phyloP scores from a whole-genome alignment of 2,329 filamentous ascomycete species.

The Ascochyta rabiei region DNA sequence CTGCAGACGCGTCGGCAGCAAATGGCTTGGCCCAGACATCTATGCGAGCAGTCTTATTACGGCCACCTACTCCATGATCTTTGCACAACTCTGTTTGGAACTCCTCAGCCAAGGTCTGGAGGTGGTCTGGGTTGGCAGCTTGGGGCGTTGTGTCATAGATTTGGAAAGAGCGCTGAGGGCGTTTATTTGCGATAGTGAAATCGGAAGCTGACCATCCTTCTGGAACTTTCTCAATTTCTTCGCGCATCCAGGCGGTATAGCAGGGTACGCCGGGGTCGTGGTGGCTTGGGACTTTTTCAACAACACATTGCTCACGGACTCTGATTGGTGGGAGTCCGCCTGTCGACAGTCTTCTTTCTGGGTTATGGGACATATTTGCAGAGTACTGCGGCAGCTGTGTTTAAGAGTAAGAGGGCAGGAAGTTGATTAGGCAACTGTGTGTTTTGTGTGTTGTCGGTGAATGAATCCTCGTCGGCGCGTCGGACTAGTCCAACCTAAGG shows the following conservation, averaged over 20 bases:
- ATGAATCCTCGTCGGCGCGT: neutral
- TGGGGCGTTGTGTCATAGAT: conserved; percentile 20
- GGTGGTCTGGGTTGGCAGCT: conserved; percentile 10
- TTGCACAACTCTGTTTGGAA: conserved; percentile 14
- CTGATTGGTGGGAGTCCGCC: conserved; percentile 19
- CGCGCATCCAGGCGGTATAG: conserved; percentile 19
- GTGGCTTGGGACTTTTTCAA: conserved; percentile 15
- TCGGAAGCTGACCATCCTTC: conserved; percentile 17
- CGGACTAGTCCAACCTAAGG: neutral
- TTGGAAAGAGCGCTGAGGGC: conserved; percentile 15
- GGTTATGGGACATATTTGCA: conserved; percentile 11
- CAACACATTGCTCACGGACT: conserved; percentile 12
- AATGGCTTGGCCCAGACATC: conserved; percentile 19
- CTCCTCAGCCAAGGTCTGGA: conserved; percentile 11
- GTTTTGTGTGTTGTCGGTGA: conserved; percentile 1
- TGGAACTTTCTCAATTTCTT: conserved; percentile 15
- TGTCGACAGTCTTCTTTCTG: conserved; percentile 21
- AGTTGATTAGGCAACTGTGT: conserved; percentile 1
- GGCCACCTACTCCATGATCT: conserved; percentile 11
- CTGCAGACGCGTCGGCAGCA: conserved; percentile 6
- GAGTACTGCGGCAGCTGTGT: conserved; percentile 5
- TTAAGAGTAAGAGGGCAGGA: conserved; percentile 1
- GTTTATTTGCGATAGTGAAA: conserved; percentile 11
- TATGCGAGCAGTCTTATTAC: conserved; percentile 10
- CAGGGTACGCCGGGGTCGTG: conserved; percentile 14